Percentiles rank a stretch among this genome's conserved stretches.
phyloP scores from a whole-genome alignment of 495 filamentous ascomycete genomes.

The Podospora fimiseda region DNA sequence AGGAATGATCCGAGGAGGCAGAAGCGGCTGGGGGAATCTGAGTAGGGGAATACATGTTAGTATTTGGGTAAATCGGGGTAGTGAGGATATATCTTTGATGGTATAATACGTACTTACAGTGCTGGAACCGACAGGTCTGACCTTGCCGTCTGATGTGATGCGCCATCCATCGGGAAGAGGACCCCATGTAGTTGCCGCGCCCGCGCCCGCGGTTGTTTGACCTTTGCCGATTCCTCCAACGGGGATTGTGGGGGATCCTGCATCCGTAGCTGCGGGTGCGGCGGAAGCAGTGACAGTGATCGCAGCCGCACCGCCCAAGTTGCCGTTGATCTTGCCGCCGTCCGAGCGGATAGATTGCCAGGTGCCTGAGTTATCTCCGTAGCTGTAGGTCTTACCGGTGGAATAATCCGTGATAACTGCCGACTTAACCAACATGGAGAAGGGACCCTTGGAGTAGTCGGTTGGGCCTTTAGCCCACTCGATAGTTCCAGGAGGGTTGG shows the following conservation, averaged over 20 bases:
- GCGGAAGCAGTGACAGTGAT: constrained; percentile 44
- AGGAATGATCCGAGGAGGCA: not conserved
- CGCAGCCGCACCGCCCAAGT: constrained; percentile 38
- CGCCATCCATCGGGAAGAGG: constrained; percentile 66
- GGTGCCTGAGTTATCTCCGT: constrained; percentile 65
- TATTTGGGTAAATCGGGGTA: not conserved
- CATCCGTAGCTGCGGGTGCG: constrained; percentile 29
- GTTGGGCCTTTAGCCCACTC: constrained; percentile 80
- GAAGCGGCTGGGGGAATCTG: not conserved
- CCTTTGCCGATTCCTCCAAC: constrained; percentile 57
- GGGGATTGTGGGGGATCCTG: constrained; percentile 31
- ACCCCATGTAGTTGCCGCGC: constrained; percentile 41
- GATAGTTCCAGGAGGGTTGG: constrained; percentile 69
- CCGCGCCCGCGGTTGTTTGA: constrained; percentile 38
- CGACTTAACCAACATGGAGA: constrained; percentile 73
- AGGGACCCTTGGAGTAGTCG: constrained; percentile 74
- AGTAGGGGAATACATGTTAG: not conserved
- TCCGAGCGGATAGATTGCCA: constrained; percentile 58
- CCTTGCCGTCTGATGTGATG: constrained; percentile 63
- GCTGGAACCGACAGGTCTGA: constrained; percentile 50
- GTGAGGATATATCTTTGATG: not conserved
- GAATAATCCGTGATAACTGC: constrained; percentile 83
- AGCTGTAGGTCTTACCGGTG: constrained; percentile 74
- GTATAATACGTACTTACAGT: constrained; percentile 19
- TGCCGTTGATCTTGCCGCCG: constrained; percentile 56